phyloP scores from a whole-genome alignment of 257 asterid species.

The Verbena officinalis region DNA sequence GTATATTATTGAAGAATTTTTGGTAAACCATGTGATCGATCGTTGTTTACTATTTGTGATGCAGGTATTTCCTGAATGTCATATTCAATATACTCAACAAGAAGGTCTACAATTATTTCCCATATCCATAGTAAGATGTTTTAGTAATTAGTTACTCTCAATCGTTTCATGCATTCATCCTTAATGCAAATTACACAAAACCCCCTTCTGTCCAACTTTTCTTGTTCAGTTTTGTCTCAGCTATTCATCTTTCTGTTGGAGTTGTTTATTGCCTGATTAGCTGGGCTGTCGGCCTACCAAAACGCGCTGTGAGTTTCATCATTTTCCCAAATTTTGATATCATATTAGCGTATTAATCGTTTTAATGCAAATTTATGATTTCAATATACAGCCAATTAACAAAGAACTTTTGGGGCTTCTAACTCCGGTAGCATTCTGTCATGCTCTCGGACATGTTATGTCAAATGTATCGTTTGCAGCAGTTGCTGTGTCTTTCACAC shows the following conservation, averaged over 20 bases:
- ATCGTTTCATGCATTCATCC: background rate
- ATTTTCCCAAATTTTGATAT: background rate
- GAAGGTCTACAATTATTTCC: conserved; percentile 67
- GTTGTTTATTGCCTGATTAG: conserved; percentile 56
- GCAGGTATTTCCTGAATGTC: conserved; percentile 67
- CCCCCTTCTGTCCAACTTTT: no score
- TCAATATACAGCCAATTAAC: conserved; percentile 50
- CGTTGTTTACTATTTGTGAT: conserved; percentile 18
- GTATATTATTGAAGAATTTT: background rate
- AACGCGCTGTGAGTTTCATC: conserved; percentile 53
- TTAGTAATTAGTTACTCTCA: background rate
- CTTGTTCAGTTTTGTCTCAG: conserved; percentile 54
- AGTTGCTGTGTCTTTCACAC: conserved; percentile 72
- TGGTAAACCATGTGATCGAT: background rate
- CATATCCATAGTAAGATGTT: conserved; percentile 59
- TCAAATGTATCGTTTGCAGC: conserved; percentile 69
- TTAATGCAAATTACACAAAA: background rate
- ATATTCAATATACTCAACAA: conserved; percentile 68
- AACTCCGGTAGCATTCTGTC: conserved; percentile 63
- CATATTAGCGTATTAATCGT: background rate
- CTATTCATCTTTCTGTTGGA: conserved; percentile 62
- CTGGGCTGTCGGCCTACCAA: conserved; percentile 61
- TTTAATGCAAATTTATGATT: conserved; percentile 20
- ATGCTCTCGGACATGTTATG: conserved; percentile 72
- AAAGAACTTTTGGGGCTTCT: conserved; percentile 53